A percentile compares a stretch with the other conserved stretches of the same genome.
phyloP scores from a whole-genome alignment of 2,329 filamentous ascomycete species.

The Epichloe bromicola region DNA sequence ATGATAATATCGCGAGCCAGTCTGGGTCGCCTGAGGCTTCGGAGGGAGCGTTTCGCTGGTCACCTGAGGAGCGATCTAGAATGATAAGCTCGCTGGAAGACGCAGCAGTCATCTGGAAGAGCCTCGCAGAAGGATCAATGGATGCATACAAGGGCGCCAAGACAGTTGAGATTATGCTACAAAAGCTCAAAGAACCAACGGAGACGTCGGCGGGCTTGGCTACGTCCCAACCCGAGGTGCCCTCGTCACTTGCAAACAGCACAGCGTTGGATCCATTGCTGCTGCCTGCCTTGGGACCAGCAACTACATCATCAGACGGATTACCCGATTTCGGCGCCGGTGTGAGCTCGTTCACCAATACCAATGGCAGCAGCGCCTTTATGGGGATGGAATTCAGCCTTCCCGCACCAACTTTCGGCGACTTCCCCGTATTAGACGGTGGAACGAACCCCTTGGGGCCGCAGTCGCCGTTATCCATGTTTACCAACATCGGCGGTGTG shows the following conservation, averaged over 20 bases:
- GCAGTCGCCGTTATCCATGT: slow-evolving; percentile 39
- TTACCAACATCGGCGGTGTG: slow-evolving; percentile 28
- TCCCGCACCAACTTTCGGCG: slow-evolving; percentile 16
- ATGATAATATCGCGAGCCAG: slow-evolving; percentile 39
- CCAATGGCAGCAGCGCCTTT: slow-evolving; percentile 28
- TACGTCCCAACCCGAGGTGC: slow-evolving; percentile 10
- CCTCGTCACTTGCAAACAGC: slow-evolving; percentile 23
- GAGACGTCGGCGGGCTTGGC: slow-evolving; percentile 6
- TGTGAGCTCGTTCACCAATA: slow-evolving; percentile 20
- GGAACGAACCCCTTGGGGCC: slow-evolving; percentile 13
- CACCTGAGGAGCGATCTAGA: slow-evolving; percentile 47
- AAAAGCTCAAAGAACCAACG: slow-evolving; percentile 46
- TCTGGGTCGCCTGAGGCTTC: slow-evolving; percentile 26
- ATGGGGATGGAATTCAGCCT: slow-evolving; percentile 31
- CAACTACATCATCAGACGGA: slow-evolving; percentile 14
- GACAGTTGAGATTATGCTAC: slow-evolving; percentile 71
- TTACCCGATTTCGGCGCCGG: slow-evolving; percentile 15
- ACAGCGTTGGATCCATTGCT: slow-evolving; percentile 21
- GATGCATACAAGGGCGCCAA: slow-evolving; percentile 81
- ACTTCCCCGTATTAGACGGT: slow-evolving; percentile 17
- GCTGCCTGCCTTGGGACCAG: slow-evolving; percentile 7
- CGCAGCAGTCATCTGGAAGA: slow-evolving; percentile 68
- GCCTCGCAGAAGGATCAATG: slow-evolving; percentile 63
- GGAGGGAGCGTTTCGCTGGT: slow-evolving; percentile 42
- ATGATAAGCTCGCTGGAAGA: slow-evolving; percentile 66